Conservation (phyloP, 2,329 filamentous ascomycete genomes). For the Fusarium drepaniforme region DNA sequence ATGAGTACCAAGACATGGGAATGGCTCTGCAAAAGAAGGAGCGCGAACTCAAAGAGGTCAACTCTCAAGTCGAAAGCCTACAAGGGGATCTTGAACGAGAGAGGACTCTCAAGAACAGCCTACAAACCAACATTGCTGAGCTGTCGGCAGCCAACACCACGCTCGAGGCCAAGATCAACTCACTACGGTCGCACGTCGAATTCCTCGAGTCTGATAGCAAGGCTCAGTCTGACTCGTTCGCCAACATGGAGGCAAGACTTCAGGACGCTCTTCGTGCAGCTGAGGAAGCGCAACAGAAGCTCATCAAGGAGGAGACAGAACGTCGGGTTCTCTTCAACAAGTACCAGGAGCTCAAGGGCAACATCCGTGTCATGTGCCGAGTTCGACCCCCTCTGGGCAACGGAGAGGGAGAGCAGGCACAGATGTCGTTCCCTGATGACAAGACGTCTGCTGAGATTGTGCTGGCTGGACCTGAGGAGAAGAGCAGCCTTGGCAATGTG, state of each 20-base stretch:
- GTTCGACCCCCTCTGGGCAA: constrained; percentile 79
- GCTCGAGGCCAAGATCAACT: constrained; percentile 81
- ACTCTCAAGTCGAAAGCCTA: constrained; percentile 58
- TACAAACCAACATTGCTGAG: constrained; percentile 67
- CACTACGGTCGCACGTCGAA: constrained; percentile 84
- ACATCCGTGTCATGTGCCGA: constrained; percentile 98
- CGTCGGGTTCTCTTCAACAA: constrained; percentile 95
- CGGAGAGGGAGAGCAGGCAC: constrained; percentile 74
- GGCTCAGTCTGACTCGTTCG: constrained; percentile 88
- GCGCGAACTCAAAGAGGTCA: constrained; percentile 63
- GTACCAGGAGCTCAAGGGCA: constrained; percentile 97
- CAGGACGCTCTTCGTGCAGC: constrained; percentile 80
- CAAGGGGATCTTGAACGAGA: constrained; percentile 71
- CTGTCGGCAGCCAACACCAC: constrained; percentile 71
- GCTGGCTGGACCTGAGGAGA: constrained; percentile 85
- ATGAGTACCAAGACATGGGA: constrained; percentile 65
- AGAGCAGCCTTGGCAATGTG: constrained; percentile 81
- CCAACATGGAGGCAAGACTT: constrained; percentile 82
- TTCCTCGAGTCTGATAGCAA: constrained; percentile 92
- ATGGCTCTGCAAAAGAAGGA: constrained; percentile 64
- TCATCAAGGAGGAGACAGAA: constrained; percentile 91
- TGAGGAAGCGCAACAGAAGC: constrained; percentile 79
- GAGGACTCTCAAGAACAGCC: constrained; percentile 67
- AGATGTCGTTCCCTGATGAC: constrained; percentile 83
- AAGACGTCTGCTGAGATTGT: constrained; percentile 91